Evolutionary conservation across 441 rosid genomes (phyloP).

Genomic region (Arabidopsis lyrata): DNA sequence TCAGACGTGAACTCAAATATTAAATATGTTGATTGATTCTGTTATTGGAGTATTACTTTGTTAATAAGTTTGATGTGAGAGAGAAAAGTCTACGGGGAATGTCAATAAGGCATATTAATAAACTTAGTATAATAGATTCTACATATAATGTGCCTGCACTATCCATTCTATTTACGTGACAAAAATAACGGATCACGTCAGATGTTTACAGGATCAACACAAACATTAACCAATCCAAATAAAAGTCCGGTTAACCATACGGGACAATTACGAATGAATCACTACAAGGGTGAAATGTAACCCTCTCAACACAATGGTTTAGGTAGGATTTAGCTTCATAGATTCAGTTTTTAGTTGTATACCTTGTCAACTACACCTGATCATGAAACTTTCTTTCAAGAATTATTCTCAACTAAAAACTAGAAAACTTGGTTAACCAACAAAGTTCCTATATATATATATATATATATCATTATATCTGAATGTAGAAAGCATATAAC

Average conservation of each 20-base stretch:
- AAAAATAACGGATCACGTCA: neutral
- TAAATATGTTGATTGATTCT: slow-evolving; percentile 4
- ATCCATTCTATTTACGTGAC: slow-evolving; percentile 1
- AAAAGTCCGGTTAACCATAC: slow-evolving; percentile 16
- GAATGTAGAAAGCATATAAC: neutral
- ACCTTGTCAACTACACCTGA: neutral
- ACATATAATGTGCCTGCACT: slow-evolving; percentile 35
- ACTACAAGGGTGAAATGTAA: neutral
- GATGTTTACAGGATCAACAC: slow-evolving; percentile 6
- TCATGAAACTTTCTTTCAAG: slow-evolving; percentile 3
- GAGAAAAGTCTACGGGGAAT: slow-evolving; percentile 33
- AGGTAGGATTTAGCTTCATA: slow-evolving; percentile 11
- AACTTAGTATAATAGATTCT: slow-evolving; percentile 10
- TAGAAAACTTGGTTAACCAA: neutral
- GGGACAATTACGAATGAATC: neutral
- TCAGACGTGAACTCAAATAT: slow-evolving; percentile 30
- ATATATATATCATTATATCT: too few species aligned
- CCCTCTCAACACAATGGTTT: slow-evolving; percentile 1
- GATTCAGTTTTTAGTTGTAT: neutral
- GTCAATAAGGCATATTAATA: slow-evolving; percentile 18
- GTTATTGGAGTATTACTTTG: neutral
- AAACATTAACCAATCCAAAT: neutral
- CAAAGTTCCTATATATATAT: neutral
- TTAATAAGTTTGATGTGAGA: neutral
- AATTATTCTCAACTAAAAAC: neutral